Percentiles rank a stretch among this genome's conserved stretches.
phyloP scores from a whole-genome alignment of 768 basidiomycete species.

The Panaeolus papilionaceus region DNA sequence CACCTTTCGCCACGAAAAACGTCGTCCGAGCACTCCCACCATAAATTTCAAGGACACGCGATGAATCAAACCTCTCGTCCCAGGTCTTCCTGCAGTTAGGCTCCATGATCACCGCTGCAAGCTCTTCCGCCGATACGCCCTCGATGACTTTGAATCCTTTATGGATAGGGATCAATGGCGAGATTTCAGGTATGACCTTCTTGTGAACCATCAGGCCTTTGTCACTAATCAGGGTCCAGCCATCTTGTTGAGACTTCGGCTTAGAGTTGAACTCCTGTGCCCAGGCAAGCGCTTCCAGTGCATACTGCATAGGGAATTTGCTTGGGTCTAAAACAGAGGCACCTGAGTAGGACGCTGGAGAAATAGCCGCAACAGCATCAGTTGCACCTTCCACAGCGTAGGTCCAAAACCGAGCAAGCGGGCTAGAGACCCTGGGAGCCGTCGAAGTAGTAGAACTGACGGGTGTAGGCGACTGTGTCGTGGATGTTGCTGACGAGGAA shows the following conservation, averaged over 20 bases:
- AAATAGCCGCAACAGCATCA: conserved; percentile 78
- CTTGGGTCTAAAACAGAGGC: conserved; percentile 54
- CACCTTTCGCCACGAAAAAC: conserved; percentile 76
- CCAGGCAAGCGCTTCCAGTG: conserved; percentile 82
- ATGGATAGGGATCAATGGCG: conserved; percentile 82
- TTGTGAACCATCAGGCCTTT: conserved; percentile 80
- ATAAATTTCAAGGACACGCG: conserved; percentile 73
- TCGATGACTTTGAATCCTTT: conserved; percentile 92
- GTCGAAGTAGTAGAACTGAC: conserved; percentile 51
- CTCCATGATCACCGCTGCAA: conserved; percentile 74
- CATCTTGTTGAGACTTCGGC: conserved; percentile 44
- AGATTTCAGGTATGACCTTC: conserved; percentile 78
- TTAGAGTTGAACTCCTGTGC: conserved; percentile 71
- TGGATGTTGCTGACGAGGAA: conserved; percentile 18
- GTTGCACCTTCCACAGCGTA: conserved; percentile 78
- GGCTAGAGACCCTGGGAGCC: conserved; percentile 71
- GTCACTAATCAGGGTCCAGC: conserved; percentile 81
- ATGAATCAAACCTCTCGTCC: conserved; percentile 88
- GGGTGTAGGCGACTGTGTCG: conserved; percentile 22
- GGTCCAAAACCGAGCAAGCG: conserved; percentile 75
- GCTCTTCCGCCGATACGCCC: conserved; percentile 92
- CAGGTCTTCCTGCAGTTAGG: conserved; percentile 78
- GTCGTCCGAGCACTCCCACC: conserved; percentile 75
- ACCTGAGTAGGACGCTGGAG: conserved; percentile 55
- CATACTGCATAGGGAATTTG: conserved; percentile 79